Base-by-base conservation (phyloP, 768 basidiomycete genomes). In the Chalciporus chontae region DNA sequence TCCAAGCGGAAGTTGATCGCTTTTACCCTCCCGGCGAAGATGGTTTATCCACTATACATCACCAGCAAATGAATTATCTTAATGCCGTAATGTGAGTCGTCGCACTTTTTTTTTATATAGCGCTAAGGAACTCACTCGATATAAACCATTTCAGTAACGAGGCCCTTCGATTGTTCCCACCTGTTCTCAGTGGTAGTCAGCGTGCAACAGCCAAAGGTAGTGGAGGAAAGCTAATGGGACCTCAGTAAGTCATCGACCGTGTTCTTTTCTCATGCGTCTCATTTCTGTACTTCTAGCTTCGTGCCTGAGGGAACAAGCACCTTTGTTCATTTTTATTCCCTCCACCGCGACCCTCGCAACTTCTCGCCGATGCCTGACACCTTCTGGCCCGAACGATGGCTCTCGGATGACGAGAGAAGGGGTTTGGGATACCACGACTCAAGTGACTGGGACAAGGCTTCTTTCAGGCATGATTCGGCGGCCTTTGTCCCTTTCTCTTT, bases 371-470 rank as follows among this genome's bases (percentile, higher is more conserved):
- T 67, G 40, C 75, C 79, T 4, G 64, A 75, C 23, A 21, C 56
- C 6, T 79, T 79, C 65, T 57, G 73, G 53, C 74, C 74, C 2
- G 74, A 76, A 31, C 69, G 74, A 38, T 76, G 74, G 74, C 66
- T 76, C 3, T 62, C 58, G 34, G 52, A 45, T 21, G 59, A 65
- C 37, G 65, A 66, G 44, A 54, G 64, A 32, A 58, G 51, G 27
- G 39, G 50, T 1, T 51, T 69, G 51, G 52, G 60, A 7, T 64
- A 63, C 19, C 52, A 51, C 37, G n/a, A n/a, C 37, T 43, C 59
- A 6, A 54, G 51, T 27, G 53, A 56, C 18, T 43, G 47, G 27
- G 60, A 65, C 50, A 69, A 66, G 49, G 24, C 59, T 8, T 56
- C 66, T n/a, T 60, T 70, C 42, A 56, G 52, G 36, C 62, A 70